Evolutionary conservation across 306 rosid species (phyloP).

Genomic region (Corylus americana): DNA sequence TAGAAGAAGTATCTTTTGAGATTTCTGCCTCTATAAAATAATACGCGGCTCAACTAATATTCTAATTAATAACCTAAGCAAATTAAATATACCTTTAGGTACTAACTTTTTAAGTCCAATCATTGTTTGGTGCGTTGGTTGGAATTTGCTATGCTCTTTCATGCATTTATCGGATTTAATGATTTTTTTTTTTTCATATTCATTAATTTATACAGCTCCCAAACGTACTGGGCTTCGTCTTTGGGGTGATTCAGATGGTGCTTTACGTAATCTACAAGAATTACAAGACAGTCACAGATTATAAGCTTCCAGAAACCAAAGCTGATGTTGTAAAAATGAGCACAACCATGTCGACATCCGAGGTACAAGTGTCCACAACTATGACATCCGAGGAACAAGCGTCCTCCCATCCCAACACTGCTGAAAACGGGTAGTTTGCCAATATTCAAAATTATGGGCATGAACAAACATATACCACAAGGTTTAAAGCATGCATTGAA

Average conservation of each 20-base stretch:
- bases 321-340: slow-evolving; percentile 34
- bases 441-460: not conserved
- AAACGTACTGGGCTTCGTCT: slow-evolving; percentile 68
- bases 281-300: slow-evolving; percentile 26
- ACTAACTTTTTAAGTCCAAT: not conserved
- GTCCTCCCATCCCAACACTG: slow-evolving; percentile 3
- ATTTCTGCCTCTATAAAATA: not conserved
- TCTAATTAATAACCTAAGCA: not conserved
- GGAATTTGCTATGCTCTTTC: not conserved
- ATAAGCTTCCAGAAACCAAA: slow-evolving; percentile 62
- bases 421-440: not conserved
- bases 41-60: not conserved
- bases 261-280: slow-evolving; percentile 62
- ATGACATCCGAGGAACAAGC: slow-evolving; percentile 23
- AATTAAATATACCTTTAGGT: not conserved
- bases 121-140: not conserved
- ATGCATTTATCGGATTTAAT: not conserved
- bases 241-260: slow-evolving; percentile 79
- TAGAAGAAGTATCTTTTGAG: not conserved
- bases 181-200: not conserved
- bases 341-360: slow-evolving; percentile 17
- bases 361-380: slow-evolving; percentile 19
- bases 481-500: not conserved
- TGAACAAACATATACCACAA: not conserved
- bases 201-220: slow-evolving; percentile 63